Conservation (phyloP, 805 yeast genomes). For the Candida michaelii region DNA sequence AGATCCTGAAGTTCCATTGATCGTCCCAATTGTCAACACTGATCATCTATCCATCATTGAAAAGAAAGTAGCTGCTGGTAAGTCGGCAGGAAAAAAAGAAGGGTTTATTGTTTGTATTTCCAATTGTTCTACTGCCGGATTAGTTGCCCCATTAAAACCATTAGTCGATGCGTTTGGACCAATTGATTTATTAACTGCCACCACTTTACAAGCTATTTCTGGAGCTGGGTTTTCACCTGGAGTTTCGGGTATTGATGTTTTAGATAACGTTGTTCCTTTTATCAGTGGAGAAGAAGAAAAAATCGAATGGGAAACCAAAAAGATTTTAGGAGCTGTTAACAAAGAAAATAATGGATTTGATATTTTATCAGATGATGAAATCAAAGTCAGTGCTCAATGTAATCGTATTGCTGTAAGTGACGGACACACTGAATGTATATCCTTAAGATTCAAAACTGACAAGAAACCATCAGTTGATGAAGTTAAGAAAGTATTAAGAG, state of each 20-base stretch:
- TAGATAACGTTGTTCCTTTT: conserved; percentile 93
- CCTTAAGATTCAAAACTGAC: conserved; percentile 75
- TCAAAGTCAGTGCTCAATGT: conserved; percentile 92
- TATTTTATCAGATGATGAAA: conserved; percentile 61
- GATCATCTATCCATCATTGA: conserved; percentile 80
- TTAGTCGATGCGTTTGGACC: conserved; percentile 89
- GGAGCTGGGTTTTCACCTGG: conserved; percentile 99
- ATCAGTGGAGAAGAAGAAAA: conserved; percentile 97
- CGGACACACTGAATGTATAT: conserved; percentile 96
- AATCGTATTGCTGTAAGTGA: conserved; percentile 96
- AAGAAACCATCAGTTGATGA: conserved; percentile 85
- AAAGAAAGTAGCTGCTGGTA: conserved; percentile 56
- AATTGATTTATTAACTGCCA: conserved; percentile 77
- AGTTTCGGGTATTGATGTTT: conserved; percentile 89
- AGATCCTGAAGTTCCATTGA: conserved; percentile 79
- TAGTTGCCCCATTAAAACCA: conserved; percentile 97
- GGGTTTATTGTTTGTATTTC: conserved; percentile 95
- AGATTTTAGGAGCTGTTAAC: conserved; percentile 75
- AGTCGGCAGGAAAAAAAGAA: conserved; percentile 51
- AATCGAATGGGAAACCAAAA: conserved; percentile 97
- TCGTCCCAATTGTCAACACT: conserved; percentile 93
- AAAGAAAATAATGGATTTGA: conserved; percentile 53
- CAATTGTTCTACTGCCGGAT: conserved; percentile 97
- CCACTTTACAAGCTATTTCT: conserved; percentile 95
- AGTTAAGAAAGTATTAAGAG: conserved; percentile 65